Conservation (phyloP, 2,329 filamentous ascomycete species). For the Colletotrichum noveboracense region DNA sequence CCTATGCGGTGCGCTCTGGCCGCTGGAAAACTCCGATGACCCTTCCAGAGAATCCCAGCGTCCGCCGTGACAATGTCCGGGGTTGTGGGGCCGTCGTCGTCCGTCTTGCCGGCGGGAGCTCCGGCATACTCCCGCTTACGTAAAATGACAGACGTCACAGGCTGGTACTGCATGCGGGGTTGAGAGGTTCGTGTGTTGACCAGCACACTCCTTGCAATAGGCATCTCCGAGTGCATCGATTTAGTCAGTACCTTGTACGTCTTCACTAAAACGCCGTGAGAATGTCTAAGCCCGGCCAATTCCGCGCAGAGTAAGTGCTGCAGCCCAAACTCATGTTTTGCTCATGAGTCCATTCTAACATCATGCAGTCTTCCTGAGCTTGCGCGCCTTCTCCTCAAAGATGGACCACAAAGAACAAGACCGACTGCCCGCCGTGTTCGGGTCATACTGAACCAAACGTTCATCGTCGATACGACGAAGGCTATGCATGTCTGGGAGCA, state of each 20-base stretch:
- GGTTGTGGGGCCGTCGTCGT: background rate
- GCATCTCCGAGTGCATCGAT: background rate
- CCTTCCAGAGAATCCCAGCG: rapidly evolving
- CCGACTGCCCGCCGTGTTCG: slow-evolving; percentile 35
- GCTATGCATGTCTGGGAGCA: slow-evolving; percentile 51
- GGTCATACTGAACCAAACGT: slow-evolving; percentile 35
- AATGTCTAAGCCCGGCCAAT: slow-evolving; percentile 19
- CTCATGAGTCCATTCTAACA: background rate
- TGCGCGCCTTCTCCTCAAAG: slow-evolving; percentile 27
- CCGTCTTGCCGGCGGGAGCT: background rate
- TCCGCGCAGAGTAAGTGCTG: slow-evolving; percentile 7
- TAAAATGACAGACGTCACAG: slow-evolving; percentile 9
- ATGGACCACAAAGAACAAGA: slow-evolving; percentile 27
- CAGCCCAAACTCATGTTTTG: background rate
- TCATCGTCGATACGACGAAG: slow-evolving; percentile 41
- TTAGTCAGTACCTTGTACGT: background rate
- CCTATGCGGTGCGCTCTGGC: background rate
- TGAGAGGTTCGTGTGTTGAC: background rate
- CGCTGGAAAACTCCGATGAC: rapidly evolving
- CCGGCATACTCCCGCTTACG: background rate
- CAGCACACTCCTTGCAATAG: background rate
- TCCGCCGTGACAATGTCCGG: background rate
- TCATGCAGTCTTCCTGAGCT: slow-evolving; percentile 30
- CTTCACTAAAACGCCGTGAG: background rate
- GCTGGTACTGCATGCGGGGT: background rate